phyloP scores from a whole-genome alignment of 805 yeast genomes.

The Yamadazyma tumulicola region DNA sequence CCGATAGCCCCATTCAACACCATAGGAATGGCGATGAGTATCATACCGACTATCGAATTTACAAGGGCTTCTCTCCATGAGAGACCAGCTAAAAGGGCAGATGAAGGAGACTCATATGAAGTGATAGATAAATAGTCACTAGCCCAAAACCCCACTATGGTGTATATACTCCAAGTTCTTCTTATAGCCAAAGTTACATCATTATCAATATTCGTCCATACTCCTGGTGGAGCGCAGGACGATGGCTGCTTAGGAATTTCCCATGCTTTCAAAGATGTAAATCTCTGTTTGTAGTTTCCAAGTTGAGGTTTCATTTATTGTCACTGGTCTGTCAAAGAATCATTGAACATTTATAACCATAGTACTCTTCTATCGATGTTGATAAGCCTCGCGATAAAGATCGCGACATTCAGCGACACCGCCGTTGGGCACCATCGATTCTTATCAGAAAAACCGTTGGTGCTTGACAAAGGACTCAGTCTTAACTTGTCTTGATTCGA shows the following conservation, averaged over 20 bases:
- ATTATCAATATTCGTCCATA: conserved; percentile 13
- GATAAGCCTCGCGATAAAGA: too few relatives aligned
- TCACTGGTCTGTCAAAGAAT: too few relatives aligned
- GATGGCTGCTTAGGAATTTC: conserved; percentile 8
- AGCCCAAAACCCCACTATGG: conserved; percentile 14
- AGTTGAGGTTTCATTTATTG: neutral
- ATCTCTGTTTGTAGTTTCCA: neutral
- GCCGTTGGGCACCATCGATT: too few relatives aligned
- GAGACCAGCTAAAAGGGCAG: conserved; percentile 9
- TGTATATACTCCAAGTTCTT: conserved; percentile 12
- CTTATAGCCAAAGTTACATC: conserved; percentile 10
- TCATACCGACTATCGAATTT: conserved; percentile 21
- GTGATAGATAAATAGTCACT: conserved; percentile 11
- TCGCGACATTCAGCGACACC: too few relatives aligned
- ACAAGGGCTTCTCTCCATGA: conserved; percentile 18
- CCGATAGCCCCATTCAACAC: conserved; percentile 27
- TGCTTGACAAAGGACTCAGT: too few relatives aligned
- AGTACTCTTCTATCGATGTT: too few relatives aligned
- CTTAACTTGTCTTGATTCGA: too few relatives aligned
- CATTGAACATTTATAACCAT: too few relatives aligned
- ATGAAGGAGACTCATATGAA: conserved; percentile 11
- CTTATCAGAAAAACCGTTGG: too few relatives aligned
- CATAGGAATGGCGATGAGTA: conserved; percentile 18
- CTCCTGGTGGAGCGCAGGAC: conserved; percentile 13
- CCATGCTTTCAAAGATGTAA: conserved; percentile 1